Evolutionary conservation across 73 alveolate species (phyloP).

Genomic region (Stentor roeselii): DNA sequence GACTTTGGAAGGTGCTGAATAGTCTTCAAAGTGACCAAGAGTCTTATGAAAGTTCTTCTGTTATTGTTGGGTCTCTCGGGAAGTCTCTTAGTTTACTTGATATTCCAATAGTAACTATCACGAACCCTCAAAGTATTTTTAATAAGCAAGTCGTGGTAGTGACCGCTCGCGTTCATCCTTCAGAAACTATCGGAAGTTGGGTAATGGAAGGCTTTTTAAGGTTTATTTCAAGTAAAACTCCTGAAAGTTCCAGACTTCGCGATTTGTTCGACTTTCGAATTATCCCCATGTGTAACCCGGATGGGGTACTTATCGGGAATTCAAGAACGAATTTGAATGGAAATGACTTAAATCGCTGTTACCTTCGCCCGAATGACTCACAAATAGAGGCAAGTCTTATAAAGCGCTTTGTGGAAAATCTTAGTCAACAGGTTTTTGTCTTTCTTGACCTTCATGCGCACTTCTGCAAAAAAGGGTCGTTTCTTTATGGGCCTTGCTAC

Average conservation of each 20-base stretch:
- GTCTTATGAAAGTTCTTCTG: constrained; percentile 27
- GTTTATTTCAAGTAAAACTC: constrained; percentile 7
- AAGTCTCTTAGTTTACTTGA: constrained; percentile 66
- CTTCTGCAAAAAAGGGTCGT: constrained; percentile 87
- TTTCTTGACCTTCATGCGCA: constrained; percentile 98
- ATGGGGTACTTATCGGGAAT: constrained; percentile 97
- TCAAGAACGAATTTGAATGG: constrained; percentile 93
- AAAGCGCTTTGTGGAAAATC: constrained; percentile 68
- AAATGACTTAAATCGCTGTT: constrained; percentile 92
- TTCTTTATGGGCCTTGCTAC: constrained; percentile 68
- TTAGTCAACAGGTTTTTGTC: constrained; percentile 58
- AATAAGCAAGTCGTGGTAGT: constrained; percentile 38
- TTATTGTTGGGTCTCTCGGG: constrained; percentile 33
- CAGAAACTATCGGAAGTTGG: constrained; percentile 62
- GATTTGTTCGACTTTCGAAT: constrained; percentile 81
- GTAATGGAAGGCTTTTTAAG: constrained; percentile 48
- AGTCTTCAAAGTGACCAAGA: background rate
- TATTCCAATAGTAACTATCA: constrained; percentile 72
- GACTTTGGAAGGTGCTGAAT: constrained; percentile 32
- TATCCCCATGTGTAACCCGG: constrained; percentile 97
- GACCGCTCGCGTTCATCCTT: constrained; percentile 59
- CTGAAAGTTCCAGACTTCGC: constrained; percentile 60
- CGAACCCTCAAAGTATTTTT: constrained; percentile 47
- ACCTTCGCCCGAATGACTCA: constrained; percentile 89
- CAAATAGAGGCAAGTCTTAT: constrained; percentile 83